Evolutionary conservation across 768 basidiomycete genomes (phyloP), one percentile per base, ranked within the genome.

Genomic region (Phanerochaete sordida): DNA sequence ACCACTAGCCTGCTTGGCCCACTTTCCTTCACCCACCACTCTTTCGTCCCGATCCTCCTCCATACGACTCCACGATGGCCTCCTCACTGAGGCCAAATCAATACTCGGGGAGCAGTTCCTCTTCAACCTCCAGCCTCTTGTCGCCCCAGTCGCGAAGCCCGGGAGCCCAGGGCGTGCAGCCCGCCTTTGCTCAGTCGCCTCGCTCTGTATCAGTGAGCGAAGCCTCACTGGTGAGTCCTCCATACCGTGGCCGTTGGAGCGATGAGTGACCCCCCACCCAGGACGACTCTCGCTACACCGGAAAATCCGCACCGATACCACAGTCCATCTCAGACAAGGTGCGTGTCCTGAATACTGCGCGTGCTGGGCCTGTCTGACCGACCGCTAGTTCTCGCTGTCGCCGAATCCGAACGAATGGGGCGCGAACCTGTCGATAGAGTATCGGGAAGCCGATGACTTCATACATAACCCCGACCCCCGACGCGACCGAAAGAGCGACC

Each of bases 331-430:
- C 71, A 24, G 69, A 69, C 64, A 72, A 71, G 66, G 71, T 72
- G 49, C 26, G 64, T 19, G 30, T 27, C 7, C 21, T 11, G 24
- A 8, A 9, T 31, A 16, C 9, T 39, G 2, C 1, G 26, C 21
- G 7, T 24, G 16, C 47, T 44, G 13, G 21, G 27, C 24, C 56
- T 1, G 30, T 19, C 23, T 33, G 28, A 31, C 24, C 35, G 24
- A 21, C 2, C 37, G 23, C 3, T 53, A 90, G 88, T 89, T 82
- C 67, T 81, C 84, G 11, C 75, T 91, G 19, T 76, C 84, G 2
- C 78, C 85, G 13, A 88, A 91, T 65, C 87, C 87, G 15, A 78
- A 81, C 19, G 74, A 75, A 24, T 90, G 89, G 89, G 85, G 86
- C 23, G 79, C 81, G 24, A 81, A 83, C 66, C 67, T 87, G 43